A percentile compares a stretch with the other conserved stretches of the same genome.
phyloP scores from a whole-genome alignment of 208 protist species.

The Spongospora subterranea region DNA sequence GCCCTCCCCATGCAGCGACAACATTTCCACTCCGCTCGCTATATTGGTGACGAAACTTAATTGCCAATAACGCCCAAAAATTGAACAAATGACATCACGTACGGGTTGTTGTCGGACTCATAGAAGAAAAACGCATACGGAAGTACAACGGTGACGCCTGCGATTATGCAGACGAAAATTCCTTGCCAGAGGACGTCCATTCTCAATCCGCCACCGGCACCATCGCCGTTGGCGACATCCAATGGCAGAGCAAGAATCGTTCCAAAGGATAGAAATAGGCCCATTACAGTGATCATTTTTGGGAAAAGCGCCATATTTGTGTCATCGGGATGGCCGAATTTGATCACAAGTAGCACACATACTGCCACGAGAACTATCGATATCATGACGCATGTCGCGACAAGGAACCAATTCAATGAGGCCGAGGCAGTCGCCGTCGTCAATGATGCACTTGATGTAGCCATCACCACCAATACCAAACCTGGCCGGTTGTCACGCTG shows the following conservation, averaged over 20 bases:
- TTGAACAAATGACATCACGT: not conserved
- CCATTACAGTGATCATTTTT: not conserved
- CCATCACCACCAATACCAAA: no score
- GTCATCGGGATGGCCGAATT: conserved; percentile 58
- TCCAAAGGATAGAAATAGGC: conserved; percentile 34
- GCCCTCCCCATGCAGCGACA: not conserved
- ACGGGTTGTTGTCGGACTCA: conserved; percentile 54
- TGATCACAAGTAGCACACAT: conserved; percentile 46
- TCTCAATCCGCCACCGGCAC: not conserved
- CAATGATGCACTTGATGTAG: no score
- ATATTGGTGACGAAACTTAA: not conserved
- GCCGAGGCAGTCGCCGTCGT: no score
- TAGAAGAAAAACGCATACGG: conserved; percentile 59
- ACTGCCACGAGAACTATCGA: not conserved
- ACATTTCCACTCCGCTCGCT: not conserved
- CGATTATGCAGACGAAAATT: conserved; percentile 28
- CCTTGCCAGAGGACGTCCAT: conserved; percentile 4
- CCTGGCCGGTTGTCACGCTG: no score
- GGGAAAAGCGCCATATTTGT: not conserved
- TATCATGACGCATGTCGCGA: not conserved
- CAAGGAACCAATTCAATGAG: conserved; percentile 26
- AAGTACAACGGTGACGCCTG: conserved; percentile 1
- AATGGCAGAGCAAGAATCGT: conserved; percentile 35
- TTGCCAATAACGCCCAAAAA: no score
- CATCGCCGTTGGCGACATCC: conserved; percentile 25